Evolutionary conservation across 2,329 filamentous ascomycete species (phyloP).

Genomic region (Ceratocystis cubensis): DNA sequence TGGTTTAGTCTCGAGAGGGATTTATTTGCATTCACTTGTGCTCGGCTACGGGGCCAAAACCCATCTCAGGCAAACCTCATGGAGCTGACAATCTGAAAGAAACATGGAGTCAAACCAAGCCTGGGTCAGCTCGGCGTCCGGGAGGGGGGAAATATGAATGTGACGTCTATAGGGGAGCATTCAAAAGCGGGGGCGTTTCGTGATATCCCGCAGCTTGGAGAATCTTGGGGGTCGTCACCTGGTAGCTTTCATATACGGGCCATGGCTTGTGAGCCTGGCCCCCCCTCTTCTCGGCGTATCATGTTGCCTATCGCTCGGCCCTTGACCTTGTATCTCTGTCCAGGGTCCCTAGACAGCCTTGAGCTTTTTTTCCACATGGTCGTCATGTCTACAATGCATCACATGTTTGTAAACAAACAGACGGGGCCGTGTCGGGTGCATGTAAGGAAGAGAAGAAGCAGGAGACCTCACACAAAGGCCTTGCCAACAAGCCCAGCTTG

Average conservation of each 20-base stretch:
- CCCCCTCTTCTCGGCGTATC: background rate
- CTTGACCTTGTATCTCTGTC: background rate
- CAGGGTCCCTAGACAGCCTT: background rate
- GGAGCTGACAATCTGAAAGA: background rate
- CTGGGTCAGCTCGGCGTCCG: background rate
- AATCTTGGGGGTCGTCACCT: background rate
- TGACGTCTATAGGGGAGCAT: background rate
- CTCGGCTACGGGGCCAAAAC: background rate
- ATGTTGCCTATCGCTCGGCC: background rate
- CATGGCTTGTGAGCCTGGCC: background rate
- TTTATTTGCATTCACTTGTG: background rate
- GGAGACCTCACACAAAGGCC: background rate
- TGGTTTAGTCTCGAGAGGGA: background rate
- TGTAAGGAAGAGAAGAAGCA: background rate
- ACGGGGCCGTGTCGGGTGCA: background rate
- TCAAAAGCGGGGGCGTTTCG: constrained; percentile 12
- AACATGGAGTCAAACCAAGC: background rate
- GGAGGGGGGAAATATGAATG: background rate
- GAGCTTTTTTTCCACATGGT: background rate
- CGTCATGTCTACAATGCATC: constrained; percentile 6
- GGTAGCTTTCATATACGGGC: background rate
- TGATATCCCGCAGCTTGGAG: constrained; percentile 8
- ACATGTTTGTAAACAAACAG: background rate
- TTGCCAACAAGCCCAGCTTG: background rate
- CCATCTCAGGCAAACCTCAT: background rate